Base-by-base conservation (phyloP, 345 rosid genomes). In the Salix koriyanagi region DNA sequence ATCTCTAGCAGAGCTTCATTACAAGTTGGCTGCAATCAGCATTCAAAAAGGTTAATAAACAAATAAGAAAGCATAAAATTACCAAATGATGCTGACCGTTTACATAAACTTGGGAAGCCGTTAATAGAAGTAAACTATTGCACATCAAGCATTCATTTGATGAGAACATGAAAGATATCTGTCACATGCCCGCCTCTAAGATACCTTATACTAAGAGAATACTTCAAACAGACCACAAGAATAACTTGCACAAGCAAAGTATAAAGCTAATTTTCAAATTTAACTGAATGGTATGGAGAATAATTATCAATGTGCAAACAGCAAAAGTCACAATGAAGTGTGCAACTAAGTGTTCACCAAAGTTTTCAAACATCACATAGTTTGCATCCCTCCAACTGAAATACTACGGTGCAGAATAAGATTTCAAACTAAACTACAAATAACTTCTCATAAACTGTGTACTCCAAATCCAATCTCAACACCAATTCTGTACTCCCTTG, bases 1-100 rank as follows among this genome's bases (percentile, higher is more conserved):
- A 85, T 89, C 85, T 91, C 91, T 58, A 94, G 87, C 79, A 94
- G 86, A 73, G 97, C 95, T 70, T 92, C 97, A 74, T 94, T 94
- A 80, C 90, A 92, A 75, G 81, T 83, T 73, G 97, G 92, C 98
- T 94, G 92, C 88, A 83, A 60, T 32, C 71, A 81, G 76, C 7
- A 80, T 74, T 58, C 66, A 67, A 37, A 82, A 13, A 66, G 23
- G 60, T 70, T 34, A 9, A 62, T 74, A 50, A 72, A 65, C 54
- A 69, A 68, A 54, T 75, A 71, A 77, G 9, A 26, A 66, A 23
- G 28, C 48, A 52, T n/a, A 58, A 58, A 58, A 9, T n/a, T 58
- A 46, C 28, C 64, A 58, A 58, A 58, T 23, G 64, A 58, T 23
- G 64, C 28, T n/a, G 25, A 10, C 64, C 10, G 28, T 25, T 58